These are phyloP conservation scores for Lichtheimia ornata DNA, from an alignment of 371 early-diverging fungal genomes.

Conservation along the genomic window DNA sequence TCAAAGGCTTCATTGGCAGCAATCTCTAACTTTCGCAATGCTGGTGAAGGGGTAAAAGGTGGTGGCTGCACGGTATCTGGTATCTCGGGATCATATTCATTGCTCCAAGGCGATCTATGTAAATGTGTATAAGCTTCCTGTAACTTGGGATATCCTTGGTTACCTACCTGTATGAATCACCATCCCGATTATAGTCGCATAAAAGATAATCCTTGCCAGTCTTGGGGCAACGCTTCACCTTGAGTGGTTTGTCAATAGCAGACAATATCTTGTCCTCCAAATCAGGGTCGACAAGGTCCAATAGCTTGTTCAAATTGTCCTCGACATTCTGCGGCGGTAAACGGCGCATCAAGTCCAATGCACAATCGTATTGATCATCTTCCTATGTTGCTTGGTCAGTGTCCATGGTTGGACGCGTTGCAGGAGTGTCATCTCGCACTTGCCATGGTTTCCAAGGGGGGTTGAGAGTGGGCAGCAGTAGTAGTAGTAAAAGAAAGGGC, in stretches of 20 bases:
- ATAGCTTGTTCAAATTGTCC: conserved; percentile 82
- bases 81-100: conserved; percentile 89
- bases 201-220: conserved; percentile 85
- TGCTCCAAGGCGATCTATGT: conserved; percentile 93
- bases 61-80: conserved; percentile 77
- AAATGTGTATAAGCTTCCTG: too few species aligned
- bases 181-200: conserved; percentile 97
- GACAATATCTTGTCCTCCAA: conserved; percentile 89
- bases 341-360: conserved; percentile 95
- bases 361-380: conserved; percentile 79
- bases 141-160: neutral
- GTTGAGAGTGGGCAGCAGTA: too few species aligned
- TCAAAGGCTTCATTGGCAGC: conserved; percentile 95
- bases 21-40: conserved; percentile 86
- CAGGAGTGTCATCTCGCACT: too few species aligned
- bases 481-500: too few species aligned
- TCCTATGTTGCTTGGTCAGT: neutral
- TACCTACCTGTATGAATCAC: conserved; percentile 86
- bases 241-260: conserved; percentile 92
- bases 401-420: too few species aligned
- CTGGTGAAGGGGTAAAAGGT: conserved; percentile 42
- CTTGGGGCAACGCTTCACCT: conserved; percentile 69
- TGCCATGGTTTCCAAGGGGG: too few species aligned
- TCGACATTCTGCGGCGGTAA: conserved; percentile 93
- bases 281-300: conserved; percentile 80